phyloP scores from a whole-genome alignment of 1,139 yeast species.

The Candida anutae region DNA sequence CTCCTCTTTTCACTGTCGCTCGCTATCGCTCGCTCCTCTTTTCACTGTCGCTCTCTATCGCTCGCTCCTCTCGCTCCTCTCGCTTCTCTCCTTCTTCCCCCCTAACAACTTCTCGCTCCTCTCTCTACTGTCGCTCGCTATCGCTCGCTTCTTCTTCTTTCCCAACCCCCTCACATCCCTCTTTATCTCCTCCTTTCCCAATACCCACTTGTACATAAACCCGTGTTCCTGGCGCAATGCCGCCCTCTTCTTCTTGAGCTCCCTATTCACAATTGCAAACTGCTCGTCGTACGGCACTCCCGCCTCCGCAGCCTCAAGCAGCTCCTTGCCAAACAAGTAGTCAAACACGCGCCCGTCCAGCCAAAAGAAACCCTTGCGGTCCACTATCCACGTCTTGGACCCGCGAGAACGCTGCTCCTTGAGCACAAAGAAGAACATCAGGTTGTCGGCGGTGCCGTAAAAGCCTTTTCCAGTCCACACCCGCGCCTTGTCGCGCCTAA shows the following conservation, averaged over 20 bases:
- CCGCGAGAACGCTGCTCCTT: conserved; percentile 39
- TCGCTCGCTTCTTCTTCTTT: too few relatives aligned
- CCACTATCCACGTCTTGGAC: conserved; percentile 63
- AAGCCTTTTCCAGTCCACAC: conserved; percentile 84
- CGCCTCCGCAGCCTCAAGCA: conserved; percentile 66
- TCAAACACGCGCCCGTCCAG: conserved; percentile 86
- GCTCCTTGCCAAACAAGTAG: conserved; percentile 68
- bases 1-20: too few relatives aligned
- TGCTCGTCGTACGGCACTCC: conserved; percentile 64
- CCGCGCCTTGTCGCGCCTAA: conserved; percentile 54
- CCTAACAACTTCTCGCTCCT: too few relatives aligned
- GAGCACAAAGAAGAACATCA: conserved; percentile 66
- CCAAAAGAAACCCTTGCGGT: conserved; percentile 79
- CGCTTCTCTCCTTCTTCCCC: too few relatives aligned
- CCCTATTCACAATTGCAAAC: conserved; percentile 33
- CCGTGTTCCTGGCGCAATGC: conserved; percentile 34
- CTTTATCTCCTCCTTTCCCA: conserved; percentile 27
- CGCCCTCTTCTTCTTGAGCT: conserved; percentile 32
- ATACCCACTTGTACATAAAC: conserved; percentile 31
- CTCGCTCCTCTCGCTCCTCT: too few relatives aligned
- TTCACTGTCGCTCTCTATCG: too few relatives aligned
- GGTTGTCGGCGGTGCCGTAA: conserved; percentile 73
- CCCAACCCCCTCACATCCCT: too few relatives aligned
- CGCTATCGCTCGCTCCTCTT: too few relatives aligned
- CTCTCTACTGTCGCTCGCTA: too few relatives aligned